Evolutionary conservation across 768 basidiomycete genomes (phyloP), one percentile per base, ranked within the genome.

Genomic region (Collybiopsis confluens): DNA sequence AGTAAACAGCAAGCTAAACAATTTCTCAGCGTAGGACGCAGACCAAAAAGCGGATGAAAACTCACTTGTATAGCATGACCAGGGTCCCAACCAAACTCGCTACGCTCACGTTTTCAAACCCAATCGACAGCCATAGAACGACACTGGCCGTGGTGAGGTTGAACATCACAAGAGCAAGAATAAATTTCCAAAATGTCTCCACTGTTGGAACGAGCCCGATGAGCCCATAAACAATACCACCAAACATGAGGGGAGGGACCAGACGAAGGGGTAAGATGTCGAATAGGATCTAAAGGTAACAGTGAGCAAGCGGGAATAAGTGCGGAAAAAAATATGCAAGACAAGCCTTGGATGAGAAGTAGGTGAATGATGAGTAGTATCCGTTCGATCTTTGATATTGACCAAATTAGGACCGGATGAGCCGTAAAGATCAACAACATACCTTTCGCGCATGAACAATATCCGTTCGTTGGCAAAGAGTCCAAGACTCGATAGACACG

Each of bases 391-490:
- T 95, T 66, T 37, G 23, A 16, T 18, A 15, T 28, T 11, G 42
- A 51, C 23, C 42, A 40, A 33, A n/a, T 11, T 43, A 35, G n/a
- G 49, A 35, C 50, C 23, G 30, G 4, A 28, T n/a, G 15, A 13
- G 9, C 18, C 42, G 21, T 30, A 9, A 26, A 33, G 30, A 5
- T 5, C 5, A 49, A 28, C 18, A 26, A 13, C 78, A 40, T 58
- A 95, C 90, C 96, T 79, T 70, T 99, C 97, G n/a, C 97, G 86
- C 84, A 98, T 98, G 74, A 98, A 99, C 45, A 99, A 70, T 54
- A 98, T 86, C 41, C 97, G 81, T 64, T 99, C 97, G 60, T 92
- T 93, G 4, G 97, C 91, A 64, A 99, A 98, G 46, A 97, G 71
- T 2, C 92, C 90, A 47, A 99, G 73, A 52, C 95, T 98, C 9